Conservation (phyloP, 2,329 filamentous ascomycete species). For the Colletotrichum salicis region DNA sequence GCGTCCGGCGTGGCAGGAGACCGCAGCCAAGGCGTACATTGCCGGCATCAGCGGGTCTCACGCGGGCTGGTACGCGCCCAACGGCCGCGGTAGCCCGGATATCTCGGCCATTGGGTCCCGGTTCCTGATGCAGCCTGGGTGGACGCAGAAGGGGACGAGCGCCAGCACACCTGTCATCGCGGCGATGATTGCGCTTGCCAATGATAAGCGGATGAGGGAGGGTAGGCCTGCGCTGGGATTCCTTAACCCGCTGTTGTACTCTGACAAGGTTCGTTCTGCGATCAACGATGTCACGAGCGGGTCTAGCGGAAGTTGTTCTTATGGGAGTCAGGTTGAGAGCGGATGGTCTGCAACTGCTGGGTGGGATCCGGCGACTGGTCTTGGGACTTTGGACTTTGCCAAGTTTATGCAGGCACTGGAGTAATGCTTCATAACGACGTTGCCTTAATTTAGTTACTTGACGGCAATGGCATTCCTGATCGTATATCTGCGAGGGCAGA, state of each 20-base stretch:
- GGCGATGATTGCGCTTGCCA: constrained; percentile 54
- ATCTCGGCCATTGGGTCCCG: constrained; percentile 63
- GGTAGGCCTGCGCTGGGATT: constrained; percentile 53
- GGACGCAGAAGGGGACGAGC: constrained; percentile 42
- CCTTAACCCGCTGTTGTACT: constrained; percentile 55
- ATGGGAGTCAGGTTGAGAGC: neutral
- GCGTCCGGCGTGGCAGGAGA: constrained; percentile 53
- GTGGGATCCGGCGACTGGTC: constrained; percentile 17
- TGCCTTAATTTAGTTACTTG: too few species aligned
- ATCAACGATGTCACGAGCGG: constrained; percentile 14
- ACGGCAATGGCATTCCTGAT: too few species aligned
- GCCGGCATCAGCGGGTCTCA: constrained; percentile 55
- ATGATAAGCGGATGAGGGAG: constrained; percentile 52
- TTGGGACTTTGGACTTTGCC: constrained; percentile 18
- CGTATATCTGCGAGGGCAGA: too few species aligned
- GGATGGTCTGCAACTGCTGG: constrained; percentile 10
- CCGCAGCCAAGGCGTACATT: constrained; percentile 51
- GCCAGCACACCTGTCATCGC: constrained; percentile 55
- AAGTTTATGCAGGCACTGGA: constrained; percentile 2
- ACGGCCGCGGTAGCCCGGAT: constrained; percentile 58
- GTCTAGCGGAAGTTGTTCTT: neutral
- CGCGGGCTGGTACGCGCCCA: constrained; percentile 53
- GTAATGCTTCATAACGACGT: neutral
- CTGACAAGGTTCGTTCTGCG: constrained; percentile 19
- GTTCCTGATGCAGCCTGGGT: constrained; percentile 48